Evolutionary conservation across 2,329 filamentous ascomycete species (phyloP).

Genomic region (Penicillium verrucosum): DNA sequence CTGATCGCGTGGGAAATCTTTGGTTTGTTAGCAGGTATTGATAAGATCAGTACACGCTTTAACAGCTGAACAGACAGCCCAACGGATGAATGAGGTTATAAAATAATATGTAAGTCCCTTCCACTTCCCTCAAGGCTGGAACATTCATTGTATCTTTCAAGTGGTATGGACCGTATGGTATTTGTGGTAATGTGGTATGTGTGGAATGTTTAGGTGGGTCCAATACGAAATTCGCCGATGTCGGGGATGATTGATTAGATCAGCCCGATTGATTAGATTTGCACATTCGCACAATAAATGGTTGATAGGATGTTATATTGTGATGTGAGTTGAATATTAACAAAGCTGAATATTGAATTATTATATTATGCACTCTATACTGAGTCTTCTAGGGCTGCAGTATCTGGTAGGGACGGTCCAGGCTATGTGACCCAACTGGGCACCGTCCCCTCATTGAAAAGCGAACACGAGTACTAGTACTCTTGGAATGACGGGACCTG

Average conservation of each 20-base stretch:
- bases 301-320: background rate
- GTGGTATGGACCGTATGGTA: background rate
- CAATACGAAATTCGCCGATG: conserved; percentile 2
- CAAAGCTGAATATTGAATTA: background rate
- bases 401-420: background rate
- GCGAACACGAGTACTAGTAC: background rate
- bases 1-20: background rate
- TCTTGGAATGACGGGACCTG: background rate
- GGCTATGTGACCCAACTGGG: background rate
- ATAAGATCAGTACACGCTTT: background rate
- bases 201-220: background rate
- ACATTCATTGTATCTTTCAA: background rate
- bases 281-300: background rate
- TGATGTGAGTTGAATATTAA: no score
- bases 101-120: background rate
- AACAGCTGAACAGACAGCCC: background rate
- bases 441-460: background rate
- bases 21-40: background rate
- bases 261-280: conserved; percentile 11
- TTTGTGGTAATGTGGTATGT: background rate
- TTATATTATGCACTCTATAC: background rate
- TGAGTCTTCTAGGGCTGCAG: background rate
- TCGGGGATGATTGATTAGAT: conserved; percentile 14
- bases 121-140: no score
- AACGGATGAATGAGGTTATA: background rate